Evolutionary conservation across 2,329 filamentous ascomycete genomes (phyloP).

Genomic region (Fusarium nanum): DNA sequence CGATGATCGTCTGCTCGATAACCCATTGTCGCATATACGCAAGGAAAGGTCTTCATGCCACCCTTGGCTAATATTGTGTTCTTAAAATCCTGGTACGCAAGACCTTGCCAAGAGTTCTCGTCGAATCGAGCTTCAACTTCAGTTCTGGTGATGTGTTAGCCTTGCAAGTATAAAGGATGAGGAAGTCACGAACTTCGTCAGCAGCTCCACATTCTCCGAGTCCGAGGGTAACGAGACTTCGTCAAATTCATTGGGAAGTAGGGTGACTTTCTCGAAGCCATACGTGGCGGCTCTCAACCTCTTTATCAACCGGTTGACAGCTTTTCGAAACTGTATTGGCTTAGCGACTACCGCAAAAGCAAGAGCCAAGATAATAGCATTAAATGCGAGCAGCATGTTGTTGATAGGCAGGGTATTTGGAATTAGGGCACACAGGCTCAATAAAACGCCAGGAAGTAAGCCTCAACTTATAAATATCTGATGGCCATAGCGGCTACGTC

Average conservation of each 20-base stretch:
- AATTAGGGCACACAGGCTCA: neutral
- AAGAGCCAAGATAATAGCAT: neutral
- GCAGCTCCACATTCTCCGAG: neutral
- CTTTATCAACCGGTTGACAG: neutral
- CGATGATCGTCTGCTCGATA: conserved; percentile 2
- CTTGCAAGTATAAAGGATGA: neutral
- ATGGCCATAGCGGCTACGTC: neutral
- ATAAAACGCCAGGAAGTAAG: neutral
- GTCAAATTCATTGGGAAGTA: neutral
- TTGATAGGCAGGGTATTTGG: too few relatives aligned
- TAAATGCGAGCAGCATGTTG: neutral
- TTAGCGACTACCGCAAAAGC: neutral
- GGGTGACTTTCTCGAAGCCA: neutral
- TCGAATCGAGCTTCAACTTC: neutral
- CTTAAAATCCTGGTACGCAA: conserved; percentile 1
- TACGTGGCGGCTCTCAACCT: neutral
- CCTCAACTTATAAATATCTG: neutral
- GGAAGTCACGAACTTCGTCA: neutral
- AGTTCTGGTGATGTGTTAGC: neutral
- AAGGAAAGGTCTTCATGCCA: neutral
- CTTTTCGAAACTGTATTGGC: neutral
- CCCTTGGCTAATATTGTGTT: conserved; percentile 3
- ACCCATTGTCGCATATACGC: conserved; percentile 5
- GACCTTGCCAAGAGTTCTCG: conserved; percentile 3
- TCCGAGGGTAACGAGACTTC: neutral